phyloP scores from a whole-genome alignment of 139 green algal species.

The Closterium sp. region DNA sequence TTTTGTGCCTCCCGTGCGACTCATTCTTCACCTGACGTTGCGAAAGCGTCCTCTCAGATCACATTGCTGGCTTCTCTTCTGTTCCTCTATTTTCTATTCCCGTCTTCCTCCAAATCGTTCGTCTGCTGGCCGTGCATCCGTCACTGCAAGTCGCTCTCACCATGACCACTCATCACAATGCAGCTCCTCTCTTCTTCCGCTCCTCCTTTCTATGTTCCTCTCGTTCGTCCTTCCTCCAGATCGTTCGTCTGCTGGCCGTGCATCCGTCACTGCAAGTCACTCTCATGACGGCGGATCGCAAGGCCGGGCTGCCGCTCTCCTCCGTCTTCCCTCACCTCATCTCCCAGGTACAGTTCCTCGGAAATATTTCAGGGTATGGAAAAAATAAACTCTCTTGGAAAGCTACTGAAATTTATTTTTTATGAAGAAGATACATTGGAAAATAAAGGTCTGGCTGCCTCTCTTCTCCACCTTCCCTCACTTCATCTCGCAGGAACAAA shows the following conservation, averaged over 20 bases:
- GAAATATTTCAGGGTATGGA: too few relatives aligned
- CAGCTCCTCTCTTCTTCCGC: too few relatives aligned
- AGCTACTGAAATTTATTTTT: too few relatives aligned
- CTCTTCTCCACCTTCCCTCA: too few relatives aligned
- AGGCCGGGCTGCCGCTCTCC: constrained; percentile 83
- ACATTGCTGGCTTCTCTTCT: background rate
- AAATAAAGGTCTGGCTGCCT: too few relatives aligned
- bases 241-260: constrained; percentile 42
- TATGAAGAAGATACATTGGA: too few relatives aligned
- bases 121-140: constrained; percentile 69
- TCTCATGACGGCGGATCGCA: constrained; percentile 83
- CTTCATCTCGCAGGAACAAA: too few relatives aligned
- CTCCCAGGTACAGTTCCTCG: constrained; percentile 26
- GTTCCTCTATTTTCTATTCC: background rate
- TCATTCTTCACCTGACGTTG: background rate
- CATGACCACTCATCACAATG: constrained; percentile 69
- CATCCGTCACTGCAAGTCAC: constrained; percentile 83
- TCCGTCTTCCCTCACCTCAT: constrained; percentile 89
- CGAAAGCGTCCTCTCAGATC: background rate
- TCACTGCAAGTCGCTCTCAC: constrained; percentile 75
- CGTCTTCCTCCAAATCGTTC: constrained; percentile 57
- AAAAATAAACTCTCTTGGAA: too few relatives aligned
- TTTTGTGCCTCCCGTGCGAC: too few relatives aligned
- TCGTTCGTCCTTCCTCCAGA: constrained; percentile 53
- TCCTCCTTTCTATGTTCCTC: too few relatives aligned